phyloP scores from a whole-genome alignment of 1,139 yeast genomes.

The Yamadazyma sp. region DNA sequence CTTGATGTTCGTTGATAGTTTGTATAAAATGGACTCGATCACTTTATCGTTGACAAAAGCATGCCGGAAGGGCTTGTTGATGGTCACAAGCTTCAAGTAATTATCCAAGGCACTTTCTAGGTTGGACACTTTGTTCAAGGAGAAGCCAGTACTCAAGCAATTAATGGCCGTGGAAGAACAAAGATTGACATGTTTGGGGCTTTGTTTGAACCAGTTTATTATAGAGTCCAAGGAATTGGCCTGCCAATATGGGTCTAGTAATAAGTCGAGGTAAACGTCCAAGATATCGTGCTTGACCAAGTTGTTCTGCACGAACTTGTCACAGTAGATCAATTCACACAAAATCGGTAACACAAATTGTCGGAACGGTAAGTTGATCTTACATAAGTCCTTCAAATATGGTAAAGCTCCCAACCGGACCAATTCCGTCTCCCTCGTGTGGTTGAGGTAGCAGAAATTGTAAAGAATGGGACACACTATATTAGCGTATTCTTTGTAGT shows the following conservation, averaged over 20 bases:
- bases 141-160: conserved; percentile 40
- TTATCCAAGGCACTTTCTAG: conserved; percentile 42
- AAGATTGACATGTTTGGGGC: conserved; percentile 22
- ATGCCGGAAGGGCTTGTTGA: conserved; percentile 20
- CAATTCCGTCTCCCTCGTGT: conserved; percentile 51
- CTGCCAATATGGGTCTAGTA: conserved; percentile 69
- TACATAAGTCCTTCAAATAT: conserved; percentile 44
- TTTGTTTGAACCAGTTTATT: conserved; percentile 37
- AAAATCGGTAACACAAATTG: conserved; percentile 64
- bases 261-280: conserved; percentile 46
- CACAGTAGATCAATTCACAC: conserved; percentile 61
- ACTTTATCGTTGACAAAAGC: conserved; percentile 29
- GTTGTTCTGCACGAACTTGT: conserved; percentile 35
- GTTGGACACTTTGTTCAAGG: conserved; percentile 40
- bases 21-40: conserved; percentile 28
- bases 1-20: conserved; percentile 26
- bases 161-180: conserved; percentile 25
- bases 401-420: conserved; percentile 57
- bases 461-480: conserved; percentile 46
- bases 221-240: conserved; percentile 66
- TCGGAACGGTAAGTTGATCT: conserved; percentile 50
- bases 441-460: conserved; percentile 61
- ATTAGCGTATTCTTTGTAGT: conserved; percentile 44
- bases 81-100: conserved; percentile 34
- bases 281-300: conserved; percentile 43